Conservation (phyloP, 2,329 filamentous ascomycete species). For the Sporothrix phasma region DNA sequence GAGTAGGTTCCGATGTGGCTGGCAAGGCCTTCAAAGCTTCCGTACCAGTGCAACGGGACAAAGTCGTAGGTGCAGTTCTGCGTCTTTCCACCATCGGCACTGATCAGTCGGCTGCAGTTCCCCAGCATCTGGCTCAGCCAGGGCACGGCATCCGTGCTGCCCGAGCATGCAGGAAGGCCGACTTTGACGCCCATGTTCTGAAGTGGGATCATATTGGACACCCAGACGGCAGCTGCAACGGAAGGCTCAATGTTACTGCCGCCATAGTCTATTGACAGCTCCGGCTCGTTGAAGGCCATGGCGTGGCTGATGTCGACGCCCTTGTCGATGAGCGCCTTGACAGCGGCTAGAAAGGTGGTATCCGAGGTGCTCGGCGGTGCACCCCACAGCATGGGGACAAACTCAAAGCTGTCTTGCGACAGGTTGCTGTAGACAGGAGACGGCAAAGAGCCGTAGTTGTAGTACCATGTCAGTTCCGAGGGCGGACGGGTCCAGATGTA, state of each 20-base stretch:
- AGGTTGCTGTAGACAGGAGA: conserved; percentile 40
- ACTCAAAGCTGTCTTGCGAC: conserved; percentile 51
- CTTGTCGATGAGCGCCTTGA: conserved; percentile 43
- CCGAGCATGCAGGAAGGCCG: conserved; percentile 62
- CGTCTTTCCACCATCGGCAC: conserved; percentile 23
- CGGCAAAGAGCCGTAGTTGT: conserved; percentile 60
- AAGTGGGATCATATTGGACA: conserved; percentile 60
- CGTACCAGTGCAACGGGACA: conserved; percentile 58
- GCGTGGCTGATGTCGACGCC: conserved; percentile 55
- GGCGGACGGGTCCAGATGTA: conserved; percentile 48
- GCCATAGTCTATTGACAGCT: conserved; percentile 44
- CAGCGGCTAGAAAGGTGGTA: conserved; percentile 50
- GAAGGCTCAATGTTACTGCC: conserved; percentile 53
- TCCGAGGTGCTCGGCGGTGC: conserved; percentile 37
- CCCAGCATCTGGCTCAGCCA: conserved; percentile 60
- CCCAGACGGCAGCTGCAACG: conserved; percentile 58
- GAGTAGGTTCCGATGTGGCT: conserved; percentile 54
- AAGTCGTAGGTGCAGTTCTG: conserved; percentile 54
- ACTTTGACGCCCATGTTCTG: conserved; percentile 53
- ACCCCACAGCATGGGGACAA: conserved; percentile 76
- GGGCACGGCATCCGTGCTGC: conserved; percentile 45
- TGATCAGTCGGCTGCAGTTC: conserved; percentile 53
- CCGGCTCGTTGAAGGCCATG: conserved; percentile 73
- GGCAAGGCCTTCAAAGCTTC: conserved; percentile 58
- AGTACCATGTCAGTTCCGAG: conserved; percentile 69